Evolutionary conservation across 208 protist genomes (phyloP), one percentile per base, ranked within the genome.

Genomic region (Trypanosoma rangeli): DNA sequence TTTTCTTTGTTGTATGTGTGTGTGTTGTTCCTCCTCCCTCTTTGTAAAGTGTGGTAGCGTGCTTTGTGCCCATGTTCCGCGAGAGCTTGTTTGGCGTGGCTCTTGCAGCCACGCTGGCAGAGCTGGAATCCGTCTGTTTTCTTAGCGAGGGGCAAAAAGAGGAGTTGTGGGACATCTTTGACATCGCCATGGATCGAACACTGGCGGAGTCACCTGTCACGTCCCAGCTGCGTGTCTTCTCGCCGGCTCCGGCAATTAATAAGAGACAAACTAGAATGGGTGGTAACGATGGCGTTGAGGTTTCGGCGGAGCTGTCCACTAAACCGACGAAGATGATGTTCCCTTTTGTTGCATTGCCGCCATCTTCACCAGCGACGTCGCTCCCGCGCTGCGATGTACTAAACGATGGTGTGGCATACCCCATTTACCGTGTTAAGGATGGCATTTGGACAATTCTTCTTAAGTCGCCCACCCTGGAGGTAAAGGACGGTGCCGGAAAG

Each of bases 391-490:
- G 72, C 53, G 54, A 66, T 46, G 70, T 78, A 5, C n/a, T 74
- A 8, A 61, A 69, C 37, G 80, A 87, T 33, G 77, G 71, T 24
- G 73, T 83, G 22, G 74, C 75, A 37, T 96, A 92, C 70, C 91
- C 91, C 0, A 78, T 94, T 16, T 93, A 92, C 48, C 88, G 87
- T 53, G 70, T 64, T 28, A 66, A 83, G 16, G 85, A 93, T 65
- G 87, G 84, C 7, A 46, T 90, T 68, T 96, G 91, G 89, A 94
- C 88, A 9, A 79, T 96, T 64, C 73, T 96, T 37, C 79, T 96
- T 35, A 91, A 92, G 76, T 76, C 90, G 50, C 86, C 91, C 13
- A 81, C 74, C 16, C 69, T 96, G 15, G 71, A 82, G 31, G 78
- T 96, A 35, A 83, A 78, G 0, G 85, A 93, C 58, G 83, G 83